These are phyloP conservation scores for Cenchrus americanus DNA, from an alignment of 176 grass and related monocot genomes.

Conservation along the genomic window DNA sequence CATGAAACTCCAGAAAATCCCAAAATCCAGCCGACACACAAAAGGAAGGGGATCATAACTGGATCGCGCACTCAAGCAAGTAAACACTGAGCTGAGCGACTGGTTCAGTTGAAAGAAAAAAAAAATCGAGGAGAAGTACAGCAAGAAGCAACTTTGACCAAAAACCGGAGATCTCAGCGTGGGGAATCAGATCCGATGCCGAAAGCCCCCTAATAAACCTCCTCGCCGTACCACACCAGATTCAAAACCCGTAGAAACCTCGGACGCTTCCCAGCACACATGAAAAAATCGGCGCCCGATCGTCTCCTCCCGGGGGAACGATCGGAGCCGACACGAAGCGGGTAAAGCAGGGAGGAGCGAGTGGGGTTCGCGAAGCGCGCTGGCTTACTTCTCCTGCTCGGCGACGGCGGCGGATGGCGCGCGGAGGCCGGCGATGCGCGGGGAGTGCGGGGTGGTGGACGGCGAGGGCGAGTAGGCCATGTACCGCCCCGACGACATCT, in stretches of 20 bases:
- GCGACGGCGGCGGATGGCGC: conserved; percentile 53
- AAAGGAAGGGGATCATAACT: background rate
- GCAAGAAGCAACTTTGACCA: conserved; percentile 5
- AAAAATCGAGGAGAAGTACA: conserved; percentile 6
- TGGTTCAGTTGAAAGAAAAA: background rate
- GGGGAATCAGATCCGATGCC: conserved; percentile 51
- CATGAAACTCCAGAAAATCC: background rate
- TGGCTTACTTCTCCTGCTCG: conserved; percentile 82
- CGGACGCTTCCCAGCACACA: background rate
- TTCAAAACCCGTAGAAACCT: conserved; percentile 18
- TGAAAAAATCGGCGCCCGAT: conserved; percentile 32
- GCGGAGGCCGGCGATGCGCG: conserved; percentile 73
- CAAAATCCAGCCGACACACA: background rate
- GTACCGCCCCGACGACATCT: conserved; percentile 86
- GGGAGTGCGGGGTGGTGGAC: conserved; percentile 86
- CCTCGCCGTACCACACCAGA: conserved; percentile 22
- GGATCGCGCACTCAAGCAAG: background rate
- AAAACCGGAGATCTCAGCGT: conserved; percentile 40
- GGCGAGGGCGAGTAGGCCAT: conserved; percentile 98
- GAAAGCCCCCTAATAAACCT: conserved; percentile 31
- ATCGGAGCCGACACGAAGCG: conserved; percentile 38
- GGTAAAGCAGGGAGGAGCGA: too few relatives aligned
- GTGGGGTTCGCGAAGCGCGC: background rate
- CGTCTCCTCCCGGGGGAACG: background rate
- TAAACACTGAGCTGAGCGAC: conserved; percentile 11